Evolutionary conservation across 2,329 filamentous ascomycete genomes (phyloP), one percentile per base, ranked within the genome.

Genomic region (Paracoccidioides brasiliensis): DNA sequence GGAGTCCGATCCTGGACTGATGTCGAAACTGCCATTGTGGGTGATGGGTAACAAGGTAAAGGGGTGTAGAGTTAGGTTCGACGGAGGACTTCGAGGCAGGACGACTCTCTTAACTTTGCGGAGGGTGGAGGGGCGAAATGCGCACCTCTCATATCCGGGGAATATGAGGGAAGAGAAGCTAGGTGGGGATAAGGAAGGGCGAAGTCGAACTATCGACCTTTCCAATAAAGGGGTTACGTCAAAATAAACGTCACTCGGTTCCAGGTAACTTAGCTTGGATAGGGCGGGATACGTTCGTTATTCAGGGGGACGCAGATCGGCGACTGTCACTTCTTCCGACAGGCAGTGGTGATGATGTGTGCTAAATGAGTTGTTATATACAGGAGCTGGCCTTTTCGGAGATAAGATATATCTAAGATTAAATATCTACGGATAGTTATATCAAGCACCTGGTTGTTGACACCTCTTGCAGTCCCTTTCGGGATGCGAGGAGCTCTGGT

Each of bases 1-100:
- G 83, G 80, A 56, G 93, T 98, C 67, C 93, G 88, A 76, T 98
- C 93, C 77, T 98, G 93, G 70, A 97, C 95, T 53, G 90, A 91
- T 22, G 33, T 50, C 9, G 46, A 32, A 54, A 76, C 71, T 48
- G 76, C 74, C 54, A 51, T 55, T 14, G 5, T 45, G 46, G 32
- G 30, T 7, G 43, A 32, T 30, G 10, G 15, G 9, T 12, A 22
- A n/a, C 28, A 41, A 30, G 15, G 37, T 7, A 51, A 10, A 37
- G 5, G 35, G 14, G 14, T 3, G 7, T 32, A 10, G n/a, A 32
- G 32, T 22, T 4, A 22, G 22, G 22, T 44, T 22, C 9, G 15
- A 44, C 22, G 42, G 15, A 44, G n/a, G 42, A 8, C 12, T 4
- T 22, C 1, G 42, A 44, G 37, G 5, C 30, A 8, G 41, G 7